Percentiles rank a stretch among this genome's conserved stretches.
These are phyloP conservation scores for Venturia asperata DNA, from an alignment of 2,329 filamentous ascomycete genomes.

Conservation along the genomic window DNA sequence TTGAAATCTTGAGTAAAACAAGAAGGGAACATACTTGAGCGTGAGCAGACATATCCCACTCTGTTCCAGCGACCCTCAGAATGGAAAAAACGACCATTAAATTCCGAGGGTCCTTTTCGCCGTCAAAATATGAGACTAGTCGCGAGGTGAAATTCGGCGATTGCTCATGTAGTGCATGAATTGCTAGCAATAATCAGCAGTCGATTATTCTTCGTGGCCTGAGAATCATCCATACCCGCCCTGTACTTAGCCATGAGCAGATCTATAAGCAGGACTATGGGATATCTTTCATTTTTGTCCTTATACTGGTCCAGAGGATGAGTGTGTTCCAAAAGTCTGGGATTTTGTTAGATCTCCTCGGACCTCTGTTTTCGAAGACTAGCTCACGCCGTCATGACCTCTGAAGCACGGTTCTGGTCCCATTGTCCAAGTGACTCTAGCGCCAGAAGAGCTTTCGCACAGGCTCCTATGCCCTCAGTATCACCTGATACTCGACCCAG, in stretches of 20 bases:
- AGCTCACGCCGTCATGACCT: conserved; percentile 46
- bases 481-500: conserved; percentile 57
- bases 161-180: conserved; percentile 48
- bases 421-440: conserved; percentile 55
- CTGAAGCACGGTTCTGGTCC: conserved; percentile 48
- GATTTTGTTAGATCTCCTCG: conserved; percentile 23
- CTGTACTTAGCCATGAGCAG: conserved; percentile 56
- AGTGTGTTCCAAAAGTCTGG: conserved; percentile 40
- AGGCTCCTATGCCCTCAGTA: conserved; percentile 47
- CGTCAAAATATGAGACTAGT: conserved; percentile 58
- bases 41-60: conserved; percentile 57
- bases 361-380: background rate
- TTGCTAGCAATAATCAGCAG: conserved; percentile 31
- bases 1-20: background rate
- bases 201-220: background rate
- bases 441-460: conserved; percentile 51
- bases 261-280: conserved; percentile 56
- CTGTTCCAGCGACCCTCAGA: conserved; percentile 58
- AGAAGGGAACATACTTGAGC: conserved; percentile 43
- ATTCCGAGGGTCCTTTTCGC: conserved; percentile 63
- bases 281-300: conserved; percentile 53
- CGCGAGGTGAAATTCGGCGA: conserved; percentile 50
- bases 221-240: conserved; percentile 36
- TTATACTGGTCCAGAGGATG: conserved; percentile 56
- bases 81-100: conserved; percentile 65